Evolutionary conservation across 2,329 filamentous ascomycete genomes (phyloP).

Genomic region (Phoma herbarum): DNA sequence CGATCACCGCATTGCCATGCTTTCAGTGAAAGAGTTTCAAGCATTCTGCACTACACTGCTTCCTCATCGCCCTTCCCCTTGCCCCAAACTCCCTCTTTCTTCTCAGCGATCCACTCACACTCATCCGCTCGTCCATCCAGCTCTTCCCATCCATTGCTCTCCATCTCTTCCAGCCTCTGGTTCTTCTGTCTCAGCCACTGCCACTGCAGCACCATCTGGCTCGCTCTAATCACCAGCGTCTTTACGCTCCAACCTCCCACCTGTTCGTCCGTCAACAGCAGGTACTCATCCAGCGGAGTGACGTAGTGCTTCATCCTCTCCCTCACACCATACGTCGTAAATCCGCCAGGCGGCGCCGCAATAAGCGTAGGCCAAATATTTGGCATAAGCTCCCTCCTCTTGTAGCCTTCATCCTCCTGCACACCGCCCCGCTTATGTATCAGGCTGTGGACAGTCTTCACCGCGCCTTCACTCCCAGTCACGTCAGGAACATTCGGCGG

Average conservation of each 20-base stretch:
- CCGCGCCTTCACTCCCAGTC: neutral
- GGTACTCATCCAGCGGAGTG: slow-evolving; percentile 35
- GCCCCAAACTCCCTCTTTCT: slow-evolving; percentile 19
- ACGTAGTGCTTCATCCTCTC: slow-evolving; percentile 44
- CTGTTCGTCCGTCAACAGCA: slow-evolving; percentile 34
- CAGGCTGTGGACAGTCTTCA: neutral
- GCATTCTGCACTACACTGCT: neutral
- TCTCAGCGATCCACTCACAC: slow-evolving; percentile 37
- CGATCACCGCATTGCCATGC: neutral
- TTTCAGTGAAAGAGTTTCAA: neutral
- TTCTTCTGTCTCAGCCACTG: slow-evolving; percentile 42
- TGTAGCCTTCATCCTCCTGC: neutral
- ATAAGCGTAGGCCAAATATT: slow-evolving; percentile 40
- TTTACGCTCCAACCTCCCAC: slow-evolving; percentile 27
- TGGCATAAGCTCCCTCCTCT: slow-evolving; percentile 22
- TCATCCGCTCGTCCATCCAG: slow-evolving; percentile 36
- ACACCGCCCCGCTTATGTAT: neutral
- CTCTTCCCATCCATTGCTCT: slow-evolving; percentile 34
- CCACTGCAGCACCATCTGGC: slow-evolving; percentile 35
- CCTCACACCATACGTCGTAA: slow-evolving; percentile 25
- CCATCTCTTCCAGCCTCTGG: slow-evolving; percentile 36
- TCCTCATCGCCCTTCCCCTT: slow-evolving; percentile 5
- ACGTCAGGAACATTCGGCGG: neutral
- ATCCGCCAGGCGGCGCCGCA: slow-evolving; percentile 27
- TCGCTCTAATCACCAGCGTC: slow-evolving; percentile 20